Evolutionary conservation across 2,329 filamentous ascomycete species (phyloP).

Genomic region (Exophiala bonariae): DNA sequence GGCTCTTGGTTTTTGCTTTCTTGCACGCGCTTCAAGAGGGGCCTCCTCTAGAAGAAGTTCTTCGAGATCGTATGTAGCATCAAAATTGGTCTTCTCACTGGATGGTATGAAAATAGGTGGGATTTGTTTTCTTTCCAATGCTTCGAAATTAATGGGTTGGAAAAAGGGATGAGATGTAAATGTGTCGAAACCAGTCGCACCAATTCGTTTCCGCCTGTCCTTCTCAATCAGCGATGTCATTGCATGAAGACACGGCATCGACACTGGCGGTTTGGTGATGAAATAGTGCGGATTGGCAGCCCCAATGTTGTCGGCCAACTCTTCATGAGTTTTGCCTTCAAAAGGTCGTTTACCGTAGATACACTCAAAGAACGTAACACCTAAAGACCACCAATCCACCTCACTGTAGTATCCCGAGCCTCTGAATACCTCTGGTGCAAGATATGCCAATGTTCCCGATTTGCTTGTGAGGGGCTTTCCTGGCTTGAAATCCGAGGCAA

Average conservation of each 20-base stretch:
- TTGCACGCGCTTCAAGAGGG: slow-evolving; percentile 85
- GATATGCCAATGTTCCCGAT: slow-evolving; percentile 91
- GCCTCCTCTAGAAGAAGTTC: slow-evolving; percentile 92
- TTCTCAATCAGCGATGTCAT: slow-evolving; percentile 81
- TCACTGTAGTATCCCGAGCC: slow-evolving; percentile 86
- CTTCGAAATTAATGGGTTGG: slow-evolving; percentile 76
- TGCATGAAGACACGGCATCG: slow-evolving; percentile 82
- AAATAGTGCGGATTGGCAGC: slow-evolving; percentile 82
- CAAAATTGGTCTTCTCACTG: slow-evolving; percentile 97
- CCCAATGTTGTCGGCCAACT: slow-evolving; percentile 76
- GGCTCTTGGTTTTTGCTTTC: slow-evolving; percentile 90
- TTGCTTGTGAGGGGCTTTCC: slow-evolving; percentile 87
- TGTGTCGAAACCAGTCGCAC: slow-evolving; percentile 75
- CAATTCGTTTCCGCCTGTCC: slow-evolving; percentile 78
- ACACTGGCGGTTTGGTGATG: slow-evolving; percentile 88
- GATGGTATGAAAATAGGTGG: slow-evolving; percentile 91
- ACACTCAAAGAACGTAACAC: slow-evolving; percentile 98
- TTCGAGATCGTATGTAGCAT: slow-evolving; percentile 96
- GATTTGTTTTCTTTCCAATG: slow-evolving; percentile 81
- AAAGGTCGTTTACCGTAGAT: slow-evolving; percentile 99
- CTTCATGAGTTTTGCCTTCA: slow-evolving; percentile 81
- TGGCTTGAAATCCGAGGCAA: slow-evolving; percentile 87
- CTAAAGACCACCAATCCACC: slow-evolving; percentile 98
- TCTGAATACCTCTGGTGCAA: slow-evolving; percentile 92
- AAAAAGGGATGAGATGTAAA: slow-evolving; percentile 93